Evolutionary conservation across 192 early-diverging fungal species (phyloP).

Genomic region (Coemansia reversa): DNA sequence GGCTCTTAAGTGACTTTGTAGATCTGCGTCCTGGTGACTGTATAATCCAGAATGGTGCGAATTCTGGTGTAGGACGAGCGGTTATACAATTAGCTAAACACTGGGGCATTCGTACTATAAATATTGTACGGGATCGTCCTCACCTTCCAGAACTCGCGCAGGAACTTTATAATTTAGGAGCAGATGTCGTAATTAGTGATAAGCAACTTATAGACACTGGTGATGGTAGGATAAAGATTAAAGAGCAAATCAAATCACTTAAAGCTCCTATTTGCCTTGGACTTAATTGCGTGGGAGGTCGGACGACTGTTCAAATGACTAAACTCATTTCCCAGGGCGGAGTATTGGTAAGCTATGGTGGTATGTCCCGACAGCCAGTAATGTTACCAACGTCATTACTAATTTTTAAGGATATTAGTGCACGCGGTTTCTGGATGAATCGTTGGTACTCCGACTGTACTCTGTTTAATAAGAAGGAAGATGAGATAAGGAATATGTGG

Average conservation of each 20-base stretch:
- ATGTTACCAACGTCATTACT: conserved; percentile 76
- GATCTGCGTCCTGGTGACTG: conserved; percentile 66
- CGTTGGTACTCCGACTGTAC: conserved; percentile 62
- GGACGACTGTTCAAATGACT: conserved; percentile 69
- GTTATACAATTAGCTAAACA: conserved; percentile 85
- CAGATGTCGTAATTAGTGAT: conserved; percentile 54
- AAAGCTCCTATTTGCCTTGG: conserved; percentile 61
- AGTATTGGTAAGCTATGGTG: conserved; percentile 87
- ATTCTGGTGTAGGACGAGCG: conserved; percentile 86
- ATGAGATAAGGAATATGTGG: too few species aligned
- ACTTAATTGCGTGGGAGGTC: conserved; percentile 90
- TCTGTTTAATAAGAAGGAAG: too few species aligned
- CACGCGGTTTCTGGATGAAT: conserved; percentile 89
- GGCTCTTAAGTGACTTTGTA: conserved; percentile 86
- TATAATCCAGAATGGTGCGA: conserved; percentile 93
- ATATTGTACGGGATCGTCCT: conserved; percentile 76
- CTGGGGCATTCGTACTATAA: conserved; percentile 79
- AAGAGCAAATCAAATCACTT: conserved; percentile 53
- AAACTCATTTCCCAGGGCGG: conserved; percentile 62
- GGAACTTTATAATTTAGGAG: conserved; percentile 38
- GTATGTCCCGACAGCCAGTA: conserved; percentile 88
- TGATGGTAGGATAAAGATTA: too few species aligned
- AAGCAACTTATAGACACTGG: conserved; percentile 56
- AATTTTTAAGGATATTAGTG: conserved; percentile 79
- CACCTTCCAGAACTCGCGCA: conserved; percentile 13